A percentile compares a stretch with the other conserved stretches of the same genome.
phyloP scores from a whole-genome alignment of 352 stramenopile species.

The Globisporangium splendens region DNA sequence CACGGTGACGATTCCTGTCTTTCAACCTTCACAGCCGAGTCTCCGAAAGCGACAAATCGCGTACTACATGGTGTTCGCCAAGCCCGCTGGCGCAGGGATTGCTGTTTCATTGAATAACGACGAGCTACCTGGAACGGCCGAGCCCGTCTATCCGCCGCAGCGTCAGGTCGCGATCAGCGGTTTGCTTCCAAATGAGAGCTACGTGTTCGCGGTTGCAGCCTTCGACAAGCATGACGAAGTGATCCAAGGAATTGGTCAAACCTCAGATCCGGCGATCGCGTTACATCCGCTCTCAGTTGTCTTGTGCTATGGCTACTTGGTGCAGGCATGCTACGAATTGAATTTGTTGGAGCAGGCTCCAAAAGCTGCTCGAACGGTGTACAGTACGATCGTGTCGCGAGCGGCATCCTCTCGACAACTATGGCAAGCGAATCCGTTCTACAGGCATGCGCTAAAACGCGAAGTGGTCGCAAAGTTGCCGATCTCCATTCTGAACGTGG shows the following conservation, averaged over 20 bases:
- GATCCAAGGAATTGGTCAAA: constrained; percentile 68
- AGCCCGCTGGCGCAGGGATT: constrained; percentile 62
- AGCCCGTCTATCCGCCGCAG: constrained; percentile 30
- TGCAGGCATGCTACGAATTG: constrained; percentile 40
- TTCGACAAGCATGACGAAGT: constrained; percentile 62
- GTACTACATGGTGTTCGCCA: constrained; percentile 83
- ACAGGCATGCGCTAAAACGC: constrained; percentile 50
- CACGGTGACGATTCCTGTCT: constrained; percentile 41
- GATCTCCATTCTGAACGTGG: constrained; percentile 46
- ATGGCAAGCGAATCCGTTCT: constrained; percentile 64
- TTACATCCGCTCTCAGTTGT: constrained; percentile 61
- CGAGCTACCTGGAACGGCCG: constrained; percentile 53
- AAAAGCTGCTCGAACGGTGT: constrained; percentile 43
- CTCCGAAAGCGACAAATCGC: constrained; percentile 29
- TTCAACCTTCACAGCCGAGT: constrained; percentile 21
- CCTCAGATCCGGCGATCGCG: constrained; percentile 50
- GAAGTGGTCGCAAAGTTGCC: constrained; percentile 44
- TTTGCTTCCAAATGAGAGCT: constrained; percentile 65
- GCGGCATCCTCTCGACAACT: constrained; percentile 18
- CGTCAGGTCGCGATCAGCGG: constrained; percentile 40
- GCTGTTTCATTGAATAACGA: constrained; percentile 77
- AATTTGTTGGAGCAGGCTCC: constrained; percentile 24
- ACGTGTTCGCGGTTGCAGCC: constrained; percentile 80
- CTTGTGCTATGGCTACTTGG: constrained; percentile 73
- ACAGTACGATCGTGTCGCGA: constrained; percentile 42